These are phyloP conservation scores for Penicillium polonicum DNA, from an alignment of 2,329 filamentous ascomycete genomes.

Conservation along the genomic window DNA sequence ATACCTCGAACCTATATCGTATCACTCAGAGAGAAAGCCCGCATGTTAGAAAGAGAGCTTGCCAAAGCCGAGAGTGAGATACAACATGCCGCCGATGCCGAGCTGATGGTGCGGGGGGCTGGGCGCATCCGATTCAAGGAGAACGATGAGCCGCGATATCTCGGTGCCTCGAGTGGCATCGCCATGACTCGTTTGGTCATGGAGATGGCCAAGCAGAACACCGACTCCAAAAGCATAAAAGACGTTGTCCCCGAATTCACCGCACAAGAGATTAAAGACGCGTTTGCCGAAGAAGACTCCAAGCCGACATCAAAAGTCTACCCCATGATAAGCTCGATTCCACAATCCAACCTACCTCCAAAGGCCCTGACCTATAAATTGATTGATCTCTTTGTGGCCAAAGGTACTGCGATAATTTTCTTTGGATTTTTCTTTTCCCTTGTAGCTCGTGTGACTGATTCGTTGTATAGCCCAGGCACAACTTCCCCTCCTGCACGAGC, in stretches of 20 bases:
- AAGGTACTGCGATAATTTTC: conserved; percentile 54
- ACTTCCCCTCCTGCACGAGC: conserved; percentile 83
- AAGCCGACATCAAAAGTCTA: conserved; percentile 77
- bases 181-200: conserved; percentile 93
- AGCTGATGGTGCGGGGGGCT: conserved; percentile 82
- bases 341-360: conserved; percentile 73
- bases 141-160: conserved; percentile 82
- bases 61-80: conserved; percentile 76
- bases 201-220: conserved; percentile 93
- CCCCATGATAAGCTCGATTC: conserved; percentile 81
- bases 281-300: conserved; percentile 63
- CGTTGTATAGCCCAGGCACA: conserved; percentile 71
- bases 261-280: conserved; percentile 65
- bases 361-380: conserved; percentile 73
- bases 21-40: conserved; percentile 82
- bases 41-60: conserved; percentile 77
- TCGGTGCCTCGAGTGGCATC: conserved; percentile 92
- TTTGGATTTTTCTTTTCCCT: background rate
- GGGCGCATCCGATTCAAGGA: conserved; percentile 82
- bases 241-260: conserved; percentile 81
- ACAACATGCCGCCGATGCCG: conserved; percentile 66
- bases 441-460: conserved; percentile 19
- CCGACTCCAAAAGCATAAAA: conserved; percentile 84
- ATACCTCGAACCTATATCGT: conserved; percentile 92
- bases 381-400: conserved; percentile 80